These are phyloP conservation scores for Yamadazyma triangularis DNA, from an alignment of 1,139 yeast genomes.

Conservation along the genomic window DNA sequence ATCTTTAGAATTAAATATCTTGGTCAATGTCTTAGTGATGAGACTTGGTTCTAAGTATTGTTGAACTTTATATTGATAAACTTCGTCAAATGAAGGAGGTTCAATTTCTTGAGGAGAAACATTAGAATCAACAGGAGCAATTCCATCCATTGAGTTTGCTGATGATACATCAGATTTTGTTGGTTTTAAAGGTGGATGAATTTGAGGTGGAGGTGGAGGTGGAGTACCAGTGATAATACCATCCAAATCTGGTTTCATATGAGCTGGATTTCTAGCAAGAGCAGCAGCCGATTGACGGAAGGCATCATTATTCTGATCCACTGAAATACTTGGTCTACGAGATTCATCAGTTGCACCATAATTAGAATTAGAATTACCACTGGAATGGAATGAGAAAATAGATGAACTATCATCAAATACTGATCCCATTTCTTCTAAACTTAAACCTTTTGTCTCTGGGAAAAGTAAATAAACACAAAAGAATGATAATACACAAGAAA, in stretches of 20 bases:
- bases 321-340: slow-evolving; percentile 18
- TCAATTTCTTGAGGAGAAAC: slow-evolving; percentile 34
- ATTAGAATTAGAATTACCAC: slow-evolving; percentile 7
- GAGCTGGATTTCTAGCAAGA: slow-evolving; percentile 35
- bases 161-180: slow-evolving; percentile 23
- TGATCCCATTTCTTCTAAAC: slow-evolving; percentile 52
- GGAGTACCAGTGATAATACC: slow-evolving; percentile 26
- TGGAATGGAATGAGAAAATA: slow-evolving; percentile 42
- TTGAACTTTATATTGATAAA: slow-evolving; percentile 23
- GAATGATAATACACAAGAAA: slow-evolving; percentile 65
- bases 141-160: slow-evolving; percentile 17
- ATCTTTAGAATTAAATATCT: slow-evolving; percentile 6
- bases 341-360: slow-evolving; percentile 21
- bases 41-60: slow-evolving; percentile 14
- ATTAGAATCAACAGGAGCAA: slow-evolving; percentile 15
- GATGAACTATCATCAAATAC: slow-evolving; percentile 47
- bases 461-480: slow-evolving; percentile 49
- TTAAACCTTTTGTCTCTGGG: slow-evolving; percentile 54
- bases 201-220: slow-evolving; percentile 6
- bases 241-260: slow-evolving; percentile 28
- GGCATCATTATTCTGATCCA: slow-evolving; percentile 17
- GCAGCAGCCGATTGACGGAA: slow-evolving; percentile 34
- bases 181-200: slow-evolving; percentile 14
- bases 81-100: slow-evolving; percentile 34
- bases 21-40: slow-evolving; percentile 4